Evolutionary conservation across 106 monocot genomes (phyloP), one percentile per base, ranked within the genome.

Genomic region (Posidonia australis): DNA sequence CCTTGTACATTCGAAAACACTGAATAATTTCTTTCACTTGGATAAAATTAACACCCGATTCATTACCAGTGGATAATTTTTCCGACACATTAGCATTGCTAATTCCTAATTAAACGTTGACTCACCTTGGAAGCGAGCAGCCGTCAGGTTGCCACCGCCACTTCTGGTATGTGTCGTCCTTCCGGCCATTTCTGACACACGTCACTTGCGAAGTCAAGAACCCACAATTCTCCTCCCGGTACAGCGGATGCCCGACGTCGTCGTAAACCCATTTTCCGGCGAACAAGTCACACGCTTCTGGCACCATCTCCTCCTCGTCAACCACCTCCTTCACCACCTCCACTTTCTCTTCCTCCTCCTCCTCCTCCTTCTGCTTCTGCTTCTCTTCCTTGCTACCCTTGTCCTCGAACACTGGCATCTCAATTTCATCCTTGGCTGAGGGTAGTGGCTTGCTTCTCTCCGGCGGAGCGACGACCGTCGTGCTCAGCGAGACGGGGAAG

Each of bases 151-250:
- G 86, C 94, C 94, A 96, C 25, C 87, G 69, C 94, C 94, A 96
- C 53, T 96, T 96, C 77, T 84, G 86, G 71, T 84, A 90, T 23
- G 64, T 48, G 64, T 87, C 94, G 67, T 96, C 84, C 11, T 13
- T 46, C 10, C 94, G 70, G 17, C 94, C 94, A 62, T 96, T 96
- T 63, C 86, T 69, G 76, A 82, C 81, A 74, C 94, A 96, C 6
- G 94, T 90, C 18, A 96, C 82, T 54, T 96, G 94, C 67, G 72
- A 81, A 18, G 94, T 96, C 51, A 96, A 61, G 72, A 87, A 90
- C 67, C 80, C 82, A 65, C 94, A 96, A 51, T 82, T 63, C 18
- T 63, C 70, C 72, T 96, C 94, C 29, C 22, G 43, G 67, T 96
- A 96, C 62, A 86, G n/a, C 20, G 94, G 94, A 44, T 68, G 77